Evolutionary conservation across 2,329 filamentous ascomycete species (phyloP).

Genomic region (Microdochium bolleyi): DNA sequence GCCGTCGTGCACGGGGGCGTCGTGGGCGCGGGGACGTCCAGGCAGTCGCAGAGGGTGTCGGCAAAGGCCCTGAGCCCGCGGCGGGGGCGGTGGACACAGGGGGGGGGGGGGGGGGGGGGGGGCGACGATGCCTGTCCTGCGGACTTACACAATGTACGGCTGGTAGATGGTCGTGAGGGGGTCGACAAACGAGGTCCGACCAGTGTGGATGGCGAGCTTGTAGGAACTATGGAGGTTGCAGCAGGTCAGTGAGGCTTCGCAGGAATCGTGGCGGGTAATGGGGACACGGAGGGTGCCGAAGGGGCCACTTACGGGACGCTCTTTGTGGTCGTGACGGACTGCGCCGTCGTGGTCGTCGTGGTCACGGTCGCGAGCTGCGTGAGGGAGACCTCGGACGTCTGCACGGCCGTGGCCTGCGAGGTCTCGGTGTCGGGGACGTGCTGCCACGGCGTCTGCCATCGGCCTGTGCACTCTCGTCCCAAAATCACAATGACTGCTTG

Average conservation of each 20-base stretch:
- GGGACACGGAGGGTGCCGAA: background rate
- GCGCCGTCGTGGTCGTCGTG: background rate
- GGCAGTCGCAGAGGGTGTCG: background rate
- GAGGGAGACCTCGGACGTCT: background rate
- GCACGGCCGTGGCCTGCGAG: background rate
- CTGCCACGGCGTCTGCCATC: no score
- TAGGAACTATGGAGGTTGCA: background rate
- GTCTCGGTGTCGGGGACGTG: background rate
- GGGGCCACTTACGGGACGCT: background rate
- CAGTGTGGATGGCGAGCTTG: background rate
- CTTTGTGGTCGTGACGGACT: background rate
- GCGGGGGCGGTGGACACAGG: background rate
- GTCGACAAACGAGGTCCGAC: background rate
- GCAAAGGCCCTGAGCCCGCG: background rate
- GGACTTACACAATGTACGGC: background rate
- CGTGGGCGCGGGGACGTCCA: background rate
- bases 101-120: no score
- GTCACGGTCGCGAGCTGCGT: background rate
- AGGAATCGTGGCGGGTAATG: background rate
- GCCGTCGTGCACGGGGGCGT: background rate
- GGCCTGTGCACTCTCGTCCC: no score
- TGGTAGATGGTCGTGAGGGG: background rate
- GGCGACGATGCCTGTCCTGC: background rate
- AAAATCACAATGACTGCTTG: no score
- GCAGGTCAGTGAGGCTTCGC: background rate